Evolutionary conservation across 225 moss, liverwort and hornwort genomes (phyloP).

Genomic region (Sphagnum contortum): DNA sequence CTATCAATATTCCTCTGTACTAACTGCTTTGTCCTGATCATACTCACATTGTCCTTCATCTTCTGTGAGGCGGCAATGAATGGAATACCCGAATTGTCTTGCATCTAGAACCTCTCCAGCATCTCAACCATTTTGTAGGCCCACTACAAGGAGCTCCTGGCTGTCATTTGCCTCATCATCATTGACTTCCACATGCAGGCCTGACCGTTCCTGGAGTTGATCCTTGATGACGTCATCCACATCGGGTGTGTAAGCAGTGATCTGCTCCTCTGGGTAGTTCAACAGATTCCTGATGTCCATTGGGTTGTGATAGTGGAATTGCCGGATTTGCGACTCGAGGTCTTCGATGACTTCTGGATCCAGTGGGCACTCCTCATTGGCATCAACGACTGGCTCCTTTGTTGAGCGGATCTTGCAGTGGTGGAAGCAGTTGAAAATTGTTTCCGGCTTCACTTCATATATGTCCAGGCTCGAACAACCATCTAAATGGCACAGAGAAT

Average conservation of each 20-base stretch:
- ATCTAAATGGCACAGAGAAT: constrained; percentile 3
- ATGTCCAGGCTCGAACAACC: constrained; percentile 1
- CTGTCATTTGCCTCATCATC: neutral
- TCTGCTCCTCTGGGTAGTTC: constrained; percentile 1
- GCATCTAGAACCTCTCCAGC: constrained; percentile 2
- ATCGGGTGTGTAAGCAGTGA: neutral
- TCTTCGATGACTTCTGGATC: neutral
- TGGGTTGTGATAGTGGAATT: constrained; percentile 7
- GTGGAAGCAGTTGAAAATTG: constrained; percentile 8
- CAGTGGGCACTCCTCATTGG: neutral
- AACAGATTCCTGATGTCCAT: constrained; percentile 7
- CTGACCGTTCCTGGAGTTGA: neutral
- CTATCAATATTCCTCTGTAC: no score
- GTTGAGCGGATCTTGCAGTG: constrained; percentile 5
- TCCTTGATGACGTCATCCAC: neutral
- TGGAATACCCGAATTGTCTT: neutral
- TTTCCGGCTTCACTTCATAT: constrained; percentile 5
- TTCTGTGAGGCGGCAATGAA: no score
- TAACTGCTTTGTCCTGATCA: no score
- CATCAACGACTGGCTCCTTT: neutral
- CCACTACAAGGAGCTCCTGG: neutral
- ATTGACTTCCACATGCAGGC: neutral
- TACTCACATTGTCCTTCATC: no score
- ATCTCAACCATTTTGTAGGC: neutral
- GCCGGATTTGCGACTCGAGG: constrained; percentile 2